Base-by-base conservation (phyloP, 352 stramenopile genomes). In the Phytophthora pseudosyringae region DNA sequence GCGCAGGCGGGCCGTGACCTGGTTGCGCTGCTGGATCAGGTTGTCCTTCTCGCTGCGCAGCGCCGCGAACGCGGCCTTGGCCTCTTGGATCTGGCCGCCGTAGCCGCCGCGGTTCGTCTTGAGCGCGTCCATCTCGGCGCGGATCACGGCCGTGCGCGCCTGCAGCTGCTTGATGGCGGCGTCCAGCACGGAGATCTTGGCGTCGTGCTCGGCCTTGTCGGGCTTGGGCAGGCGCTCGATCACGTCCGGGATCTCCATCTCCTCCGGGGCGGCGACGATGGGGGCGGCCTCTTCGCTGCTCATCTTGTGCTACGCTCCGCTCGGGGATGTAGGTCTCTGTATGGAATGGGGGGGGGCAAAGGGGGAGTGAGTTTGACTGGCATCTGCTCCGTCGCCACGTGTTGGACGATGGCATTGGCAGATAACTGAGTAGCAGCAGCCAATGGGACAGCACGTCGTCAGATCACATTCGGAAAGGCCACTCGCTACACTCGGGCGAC, bases 91-190 rank as follows among this genome's bases (percentile, higher is more conserved):
- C 64, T 89, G 85, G 59, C 90, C 82, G 56, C 86, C 87, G 67
- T 89, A 95, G 85, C 86, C 76, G 78, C 78, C 72, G 71, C 91
- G 72, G 68, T 88, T 75, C 81, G 78, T 68, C 77, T 95, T 91
- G 61, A 96, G 72, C 25, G 78, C 81, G 60, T 97, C 87, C 67
- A 97, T 78, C 68, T 92, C 86, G 25, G 63, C 55, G 59, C 80
- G 82, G 52, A 94, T 83, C 33, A 83, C 87, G 43, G 75, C 83
- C 53, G 80, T 86, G 61, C 85, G 88, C 38, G 90, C 86, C 74
- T 97, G 93, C n/a, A 98, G 78, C 69, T 90, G 87, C 71, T 98
- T 97, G 67, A 99, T 98, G 43, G 89, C 82, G 10, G 73, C 69
- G 63, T 97, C 91, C 47, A 99, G 80, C 57, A 73, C 83, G 35